These are phyloP conservation scores for Lobosporangium transversale DNA, from an alignment of 192 early-diverging fungal species.

Conservation along the genomic window DNA sequence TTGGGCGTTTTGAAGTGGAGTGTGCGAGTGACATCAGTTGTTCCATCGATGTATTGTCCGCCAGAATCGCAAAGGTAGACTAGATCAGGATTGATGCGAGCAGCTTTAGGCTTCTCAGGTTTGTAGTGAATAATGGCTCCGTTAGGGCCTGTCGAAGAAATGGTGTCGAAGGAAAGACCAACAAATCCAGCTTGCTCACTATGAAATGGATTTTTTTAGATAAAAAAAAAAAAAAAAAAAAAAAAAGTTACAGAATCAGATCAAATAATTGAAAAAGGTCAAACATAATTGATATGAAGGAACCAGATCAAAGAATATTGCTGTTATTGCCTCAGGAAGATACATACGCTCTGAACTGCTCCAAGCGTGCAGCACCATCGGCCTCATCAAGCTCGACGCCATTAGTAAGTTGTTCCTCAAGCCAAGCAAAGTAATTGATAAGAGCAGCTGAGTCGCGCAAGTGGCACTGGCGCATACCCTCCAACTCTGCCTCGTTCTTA, in stretches of 20 bases:
- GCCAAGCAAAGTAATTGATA: constrained; percentile 87
- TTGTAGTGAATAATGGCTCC: constrained; percentile 98
- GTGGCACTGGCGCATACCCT: constrained; percentile 94
- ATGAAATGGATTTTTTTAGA: background rate
- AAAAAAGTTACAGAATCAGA: background rate
- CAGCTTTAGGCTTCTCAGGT: constrained; percentile 84
- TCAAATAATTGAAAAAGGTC: constrained; percentile 3
- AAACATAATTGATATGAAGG: background rate
- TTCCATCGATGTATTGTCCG: constrained; percentile 96
- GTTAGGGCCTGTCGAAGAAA: constrained; percentile 95
- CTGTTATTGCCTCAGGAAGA: too few species aligned
- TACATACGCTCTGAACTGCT: constrained; percentile 71
- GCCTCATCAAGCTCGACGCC: constrained; percentile 83
- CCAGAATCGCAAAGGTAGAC: constrained; percentile 98
- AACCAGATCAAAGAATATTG: background rate
- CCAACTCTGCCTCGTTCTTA: constrained; percentile 90
- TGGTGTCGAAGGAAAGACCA: constrained; percentile 96
- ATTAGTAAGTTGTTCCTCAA: constrained; percentile 86
- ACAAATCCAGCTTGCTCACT: constrained; percentile 82
- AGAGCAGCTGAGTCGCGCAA: constrained; percentile 90
- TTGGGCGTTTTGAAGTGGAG: constrained; percentile 89
- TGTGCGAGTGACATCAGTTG: constrained; percentile 97
- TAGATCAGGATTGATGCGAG: constrained; percentile 73
- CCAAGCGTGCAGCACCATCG: constrained; percentile 87
- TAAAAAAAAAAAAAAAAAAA: too few species aligned